These are phyloP conservation scores for Taphrina deformans DNA, from an alignment of 1,139 yeast genomes.

Conservation along the genomic window DNA sequence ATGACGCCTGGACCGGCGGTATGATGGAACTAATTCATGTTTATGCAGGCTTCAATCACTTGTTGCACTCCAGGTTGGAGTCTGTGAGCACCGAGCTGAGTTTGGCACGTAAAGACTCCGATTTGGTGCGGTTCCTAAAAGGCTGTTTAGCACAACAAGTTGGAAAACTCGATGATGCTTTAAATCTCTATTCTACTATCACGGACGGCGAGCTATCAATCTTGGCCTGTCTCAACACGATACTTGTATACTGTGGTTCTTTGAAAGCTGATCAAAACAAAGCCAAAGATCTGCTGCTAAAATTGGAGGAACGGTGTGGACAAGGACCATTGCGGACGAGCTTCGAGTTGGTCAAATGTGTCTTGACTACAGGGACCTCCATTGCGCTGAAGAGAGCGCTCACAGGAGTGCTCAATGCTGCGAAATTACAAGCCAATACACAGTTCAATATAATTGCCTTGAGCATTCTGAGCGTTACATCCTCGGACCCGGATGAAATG, in stretches of 20 bases:
- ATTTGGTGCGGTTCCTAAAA: neutral
- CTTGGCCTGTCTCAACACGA: neutral
- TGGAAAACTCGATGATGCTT: neutral
- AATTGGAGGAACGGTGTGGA: neutral
- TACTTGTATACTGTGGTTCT: neutral
- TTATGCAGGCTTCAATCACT: neutral
- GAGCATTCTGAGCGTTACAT: neutral
- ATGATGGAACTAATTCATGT: neutral
- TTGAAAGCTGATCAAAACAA: neutral
- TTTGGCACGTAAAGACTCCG: neutral
- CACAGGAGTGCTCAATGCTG: slow-evolving; percentile 5
- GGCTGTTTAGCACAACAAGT: slow-evolving; percentile 9
- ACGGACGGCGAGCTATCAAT: neutral
- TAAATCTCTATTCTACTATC: neutral
- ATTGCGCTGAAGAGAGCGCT: neutral
- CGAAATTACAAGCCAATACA: slow-evolving; percentile 1
- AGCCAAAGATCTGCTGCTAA: neutral
- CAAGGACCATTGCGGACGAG: neutral
- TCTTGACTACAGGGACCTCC: neutral
- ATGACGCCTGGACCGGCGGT: neutral
- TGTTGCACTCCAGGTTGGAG: neutral
- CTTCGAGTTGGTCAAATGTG: neutral
- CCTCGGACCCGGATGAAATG: slow-evolving; percentile 14
- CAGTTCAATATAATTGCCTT: slow-evolving; percentile 9
- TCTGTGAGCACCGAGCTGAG: neutral